A percentile compares a stretch with the other conserved stretches of the same genome.
Evolutionary conservation across 148 eudicot genomes (phyloP).

Genomic region (Cornus controversa): DNA sequence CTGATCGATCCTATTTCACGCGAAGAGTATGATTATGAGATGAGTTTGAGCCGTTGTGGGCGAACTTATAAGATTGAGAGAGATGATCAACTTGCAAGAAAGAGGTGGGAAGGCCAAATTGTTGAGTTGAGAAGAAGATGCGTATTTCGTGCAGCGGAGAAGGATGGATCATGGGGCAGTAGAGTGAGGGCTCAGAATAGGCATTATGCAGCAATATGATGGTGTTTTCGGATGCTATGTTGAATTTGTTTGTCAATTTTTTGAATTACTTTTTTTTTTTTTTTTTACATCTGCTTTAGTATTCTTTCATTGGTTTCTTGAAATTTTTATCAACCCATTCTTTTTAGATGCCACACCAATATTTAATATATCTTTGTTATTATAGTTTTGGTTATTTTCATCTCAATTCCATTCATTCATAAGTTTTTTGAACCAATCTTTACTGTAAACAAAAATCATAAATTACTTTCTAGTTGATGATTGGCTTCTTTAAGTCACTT

Average conservation of each 20-base stretch:
- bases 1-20: conserved; percentile 18
- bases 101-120: conserved; percentile 23
- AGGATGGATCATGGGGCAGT: conserved; percentile 21
- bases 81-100: conserved; percentile 3
- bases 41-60: neutral
- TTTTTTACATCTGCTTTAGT: no score
- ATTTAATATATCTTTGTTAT: no score
- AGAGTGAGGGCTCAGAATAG: conserved; percentile 15
- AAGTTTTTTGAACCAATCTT: no score
- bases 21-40: conserved; percentile 15
- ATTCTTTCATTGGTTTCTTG: no score
- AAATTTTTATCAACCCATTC: no score
- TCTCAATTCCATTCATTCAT: no score
- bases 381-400: no score
- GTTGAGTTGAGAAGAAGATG: conserved; percentile 13
- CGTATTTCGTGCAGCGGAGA: neutral
- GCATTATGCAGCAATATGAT: neutral
- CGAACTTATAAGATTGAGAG: neutral
- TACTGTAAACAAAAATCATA: no score
- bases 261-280: no score
- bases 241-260: neutral
- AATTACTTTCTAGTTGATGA: no score
- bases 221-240: neutral
- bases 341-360: neutral
- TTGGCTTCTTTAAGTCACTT: no score